phyloP scores from a whole-genome alignment of 2,329 filamentous ascomycete species.

The Arthrinium phaeospermum region DNA sequence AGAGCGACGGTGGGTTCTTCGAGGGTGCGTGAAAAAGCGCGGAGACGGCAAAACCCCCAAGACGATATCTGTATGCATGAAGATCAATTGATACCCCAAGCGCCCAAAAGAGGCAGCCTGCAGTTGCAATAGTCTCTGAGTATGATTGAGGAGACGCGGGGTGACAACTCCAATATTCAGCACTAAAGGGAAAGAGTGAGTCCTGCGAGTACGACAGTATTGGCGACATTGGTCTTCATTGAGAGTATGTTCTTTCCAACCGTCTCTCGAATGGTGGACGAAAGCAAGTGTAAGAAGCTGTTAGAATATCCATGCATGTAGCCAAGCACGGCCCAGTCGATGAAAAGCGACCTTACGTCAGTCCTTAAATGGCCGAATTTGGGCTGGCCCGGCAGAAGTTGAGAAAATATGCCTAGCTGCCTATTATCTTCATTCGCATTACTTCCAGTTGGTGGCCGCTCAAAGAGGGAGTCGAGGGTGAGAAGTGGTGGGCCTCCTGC shows the following conservation, averaged over 20 bases:
- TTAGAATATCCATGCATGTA: background rate
- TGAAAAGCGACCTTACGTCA: background rate
- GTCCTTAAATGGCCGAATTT: background rate
- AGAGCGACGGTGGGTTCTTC: slow-evolving; percentile 65
- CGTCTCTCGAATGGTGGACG: background rate
- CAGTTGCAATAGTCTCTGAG: background rate
- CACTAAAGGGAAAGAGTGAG: background rate
- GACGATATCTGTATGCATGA: background rate
- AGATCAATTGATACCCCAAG: slow-evolving; percentile 22
- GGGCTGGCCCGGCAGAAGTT: background rate
- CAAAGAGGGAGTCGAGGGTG: background rate
- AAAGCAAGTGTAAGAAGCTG: background rate
- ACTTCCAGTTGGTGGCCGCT: background rate
- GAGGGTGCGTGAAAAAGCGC: slow-evolving; percentile 42
- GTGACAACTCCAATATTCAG: background rate
- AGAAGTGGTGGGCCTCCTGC: slow-evolving; percentile 7
- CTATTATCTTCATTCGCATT: background rate
- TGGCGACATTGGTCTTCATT: background rate
- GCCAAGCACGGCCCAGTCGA: background rate
- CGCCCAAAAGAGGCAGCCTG: background rate
- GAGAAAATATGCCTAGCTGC: background rate
- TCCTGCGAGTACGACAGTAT: background rate
- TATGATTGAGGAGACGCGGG: background rate
- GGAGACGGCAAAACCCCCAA: background rate
- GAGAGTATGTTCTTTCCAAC: background rate